A percentile compares a stretch with the other conserved stretches of the same genome.
Conservation (phyloP, 2,329 filamentous ascomycete species). For the Botrytis byssoidea region DNA sequence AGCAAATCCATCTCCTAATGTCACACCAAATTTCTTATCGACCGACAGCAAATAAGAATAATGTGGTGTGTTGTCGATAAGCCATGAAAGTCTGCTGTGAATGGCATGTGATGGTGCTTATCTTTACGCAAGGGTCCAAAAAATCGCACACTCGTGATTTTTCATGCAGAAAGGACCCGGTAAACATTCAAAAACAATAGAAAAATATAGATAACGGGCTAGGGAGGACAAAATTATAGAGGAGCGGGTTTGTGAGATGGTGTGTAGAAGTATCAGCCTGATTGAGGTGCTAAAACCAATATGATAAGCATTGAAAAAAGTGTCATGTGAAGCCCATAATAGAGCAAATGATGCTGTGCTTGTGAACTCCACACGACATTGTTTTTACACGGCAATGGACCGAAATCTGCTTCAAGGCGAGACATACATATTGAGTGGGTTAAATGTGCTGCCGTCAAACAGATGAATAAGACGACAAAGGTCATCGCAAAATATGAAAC, state of each 20-base stretch:
- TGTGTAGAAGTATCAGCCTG: conserved; percentile 3
- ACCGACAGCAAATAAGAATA: background rate
- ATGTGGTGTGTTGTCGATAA: conserved; percentile 18
- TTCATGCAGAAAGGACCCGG: conserved; percentile 6
- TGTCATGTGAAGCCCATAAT: background rate
- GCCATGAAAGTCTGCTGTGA: conserved; percentile 16
- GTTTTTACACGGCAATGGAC: background rate
- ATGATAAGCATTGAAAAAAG: background rate
- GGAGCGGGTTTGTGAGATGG: background rate
- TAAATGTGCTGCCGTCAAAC: background rate
- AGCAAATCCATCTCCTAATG: background rate
- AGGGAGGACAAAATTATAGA: background rate
- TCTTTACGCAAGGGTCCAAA: conserved; percentile 16
- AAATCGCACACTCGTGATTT: conserved; percentile 12
- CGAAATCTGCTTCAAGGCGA: background rate
- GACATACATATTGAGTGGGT: background rate
- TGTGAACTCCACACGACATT: background rate
- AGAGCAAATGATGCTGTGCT: conserved; percentile 19
- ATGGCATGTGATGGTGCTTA: conserved; percentile 23
- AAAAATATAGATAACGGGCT: background rate
- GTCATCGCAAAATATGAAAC: background rate
- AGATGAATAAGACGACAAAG: background rate
- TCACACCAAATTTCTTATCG: background rate
- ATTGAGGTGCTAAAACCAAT: background rate
- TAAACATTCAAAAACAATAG: background rate